phyloP scores from a whole-genome alignment of 139 green algal species.

The Haematococcus lacustris region DNA sequence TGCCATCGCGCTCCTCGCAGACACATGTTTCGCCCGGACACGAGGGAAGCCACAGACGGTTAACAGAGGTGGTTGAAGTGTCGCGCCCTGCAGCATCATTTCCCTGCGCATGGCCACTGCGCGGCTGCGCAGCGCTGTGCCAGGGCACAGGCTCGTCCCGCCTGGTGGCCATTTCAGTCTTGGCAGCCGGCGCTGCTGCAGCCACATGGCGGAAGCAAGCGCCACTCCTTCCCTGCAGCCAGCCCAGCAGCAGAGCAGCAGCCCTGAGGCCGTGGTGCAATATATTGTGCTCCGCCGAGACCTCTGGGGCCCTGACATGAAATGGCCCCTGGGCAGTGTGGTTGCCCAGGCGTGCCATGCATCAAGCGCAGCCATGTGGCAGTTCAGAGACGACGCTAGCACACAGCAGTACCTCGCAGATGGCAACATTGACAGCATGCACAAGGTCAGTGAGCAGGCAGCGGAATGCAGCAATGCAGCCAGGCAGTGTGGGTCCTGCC shows the following conservation, averaged over 20 bases:
- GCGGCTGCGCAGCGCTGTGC: too few species aligned
- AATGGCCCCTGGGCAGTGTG: slow-evolving; percentile 88
- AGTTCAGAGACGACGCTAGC: not conserved
- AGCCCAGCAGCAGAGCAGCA: too few species aligned
- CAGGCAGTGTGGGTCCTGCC: too few species aligned
- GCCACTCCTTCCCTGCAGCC: too few species aligned
- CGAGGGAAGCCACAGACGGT: too few species aligned
- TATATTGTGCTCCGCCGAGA: slow-evolving; percentile 91
- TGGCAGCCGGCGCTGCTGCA: not conserved
- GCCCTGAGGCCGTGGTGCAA: slow-evolving; percentile 59
- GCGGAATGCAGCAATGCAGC: too few species aligned
- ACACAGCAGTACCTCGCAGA: not conserved
- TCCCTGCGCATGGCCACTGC: too few species aligned
- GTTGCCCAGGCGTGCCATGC: slow-evolving; percentile 66
- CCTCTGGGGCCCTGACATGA: slow-evolving; percentile 62
- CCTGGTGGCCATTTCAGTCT: not conserved
- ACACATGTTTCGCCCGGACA: too few species aligned
- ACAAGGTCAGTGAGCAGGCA: not conserved
- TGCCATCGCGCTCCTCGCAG: not conserved
- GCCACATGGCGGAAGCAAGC: not conserved
- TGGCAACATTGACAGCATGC: slow-evolving; percentile 1
- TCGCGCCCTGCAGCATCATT: not conserved
- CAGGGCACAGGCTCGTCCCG: too few species aligned
- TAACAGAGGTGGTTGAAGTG: not conserved
- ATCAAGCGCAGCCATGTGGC: not conserved